Evolutionary conservation across 331 rosid species (phyloP).

Genomic region (Pyracantha coccinea): DNA sequence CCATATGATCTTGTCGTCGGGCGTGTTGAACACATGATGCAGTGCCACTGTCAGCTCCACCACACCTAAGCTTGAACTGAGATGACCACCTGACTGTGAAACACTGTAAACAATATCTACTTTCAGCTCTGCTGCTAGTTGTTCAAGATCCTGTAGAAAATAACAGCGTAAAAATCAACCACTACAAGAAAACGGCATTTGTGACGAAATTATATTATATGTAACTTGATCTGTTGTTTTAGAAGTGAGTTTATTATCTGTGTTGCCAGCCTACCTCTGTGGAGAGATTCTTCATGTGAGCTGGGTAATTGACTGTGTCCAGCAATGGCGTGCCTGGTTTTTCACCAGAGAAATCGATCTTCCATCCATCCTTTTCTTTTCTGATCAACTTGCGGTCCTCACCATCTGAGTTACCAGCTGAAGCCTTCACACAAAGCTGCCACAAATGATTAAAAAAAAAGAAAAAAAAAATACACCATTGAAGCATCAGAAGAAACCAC

Average conservation of each 20-base stretch:
- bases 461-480: not conserved
- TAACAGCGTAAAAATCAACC: not conserved
- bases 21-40: constrained; percentile 81
- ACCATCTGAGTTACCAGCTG: constrained; percentile 25
- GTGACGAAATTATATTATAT: not conserved
- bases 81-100: constrained; percentile 79
- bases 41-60: constrained; percentile 77
- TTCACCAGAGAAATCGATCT: constrained; percentile 38
- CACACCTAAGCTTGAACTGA: constrained; percentile 87
- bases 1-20: constrained; percentile 84
- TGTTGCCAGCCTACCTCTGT: constrained; percentile 32
- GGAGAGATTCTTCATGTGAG: constrained; percentile 76
- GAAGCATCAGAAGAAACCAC: not conserved
- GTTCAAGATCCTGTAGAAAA: constrained; percentile 64
- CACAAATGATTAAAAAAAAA: not conserved
- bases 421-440: constrained; percentile 48
- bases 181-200: not conserved
- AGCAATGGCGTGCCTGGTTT: constrained; percentile 74
- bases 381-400: constrained; percentile 29
- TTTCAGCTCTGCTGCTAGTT: constrained; percentile 74
- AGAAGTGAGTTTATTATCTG: not conserved
- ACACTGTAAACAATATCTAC: constrained; percentile 63
- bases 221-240: not conserved
- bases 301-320: constrained; percentile 72
- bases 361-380: constrained; percentile 50